phyloP scores from a whole-genome alignment of 2,329 filamentous ascomycete genomes.

The Eurotiales sp. region DNA sequence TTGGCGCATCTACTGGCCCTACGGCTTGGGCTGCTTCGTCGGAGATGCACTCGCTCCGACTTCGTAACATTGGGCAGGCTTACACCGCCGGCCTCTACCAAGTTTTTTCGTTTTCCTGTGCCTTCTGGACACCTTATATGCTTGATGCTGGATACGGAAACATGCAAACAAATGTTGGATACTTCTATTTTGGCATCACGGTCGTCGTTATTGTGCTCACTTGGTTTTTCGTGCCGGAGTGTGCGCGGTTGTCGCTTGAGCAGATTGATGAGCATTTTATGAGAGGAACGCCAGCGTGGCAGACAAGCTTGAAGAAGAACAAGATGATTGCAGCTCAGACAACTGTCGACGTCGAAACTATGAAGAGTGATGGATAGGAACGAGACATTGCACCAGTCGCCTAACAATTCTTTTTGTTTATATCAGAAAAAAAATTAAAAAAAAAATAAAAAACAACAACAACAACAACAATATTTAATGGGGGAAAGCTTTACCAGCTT shows the following conservation, averaged over 20 bases:
- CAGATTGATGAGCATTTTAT: slow-evolving; percentile 27
- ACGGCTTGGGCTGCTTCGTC: slow-evolving; percentile 22
- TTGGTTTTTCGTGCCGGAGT: slow-evolving; percentile 25
- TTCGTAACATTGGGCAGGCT: slow-evolving; percentile 26
- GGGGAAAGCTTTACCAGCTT: too few species aligned
- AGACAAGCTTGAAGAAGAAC: slow-evolving; percentile 22
- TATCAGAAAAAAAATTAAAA: too few species aligned
- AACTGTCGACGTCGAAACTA: too few species aligned
- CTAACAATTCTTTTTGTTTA: too few species aligned
- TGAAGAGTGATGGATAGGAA: too few species aligned
- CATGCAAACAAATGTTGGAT: slow-evolving; percentile 28
- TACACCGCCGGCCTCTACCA: slow-evolving; percentile 22
- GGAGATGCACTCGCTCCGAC: slow-evolving; percentile 26
- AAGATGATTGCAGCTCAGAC: slow-evolving; percentile 1
- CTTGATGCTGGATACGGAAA: slow-evolving; percentile 22
- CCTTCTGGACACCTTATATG: slow-evolving; percentile 27
- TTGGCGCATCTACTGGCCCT: slow-evolving; percentile 23
- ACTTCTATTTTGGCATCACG: slow-evolving; percentile 26
- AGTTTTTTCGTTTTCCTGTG: slow-evolving; percentile 22
- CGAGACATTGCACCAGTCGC: too few species aligned
- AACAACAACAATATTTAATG: too few species aligned
- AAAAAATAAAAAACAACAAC: too few species aligned
- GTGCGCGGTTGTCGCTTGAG: slow-evolving; percentile 24
- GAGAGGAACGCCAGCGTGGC: slow-evolving; percentile 21
- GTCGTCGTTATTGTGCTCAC: slow-evolving; percentile 17